These are phyloP conservation scores for Nyssa sinensis DNA, from an alignment of 148 eudicot species.

Conservation along the genomic window DNA sequence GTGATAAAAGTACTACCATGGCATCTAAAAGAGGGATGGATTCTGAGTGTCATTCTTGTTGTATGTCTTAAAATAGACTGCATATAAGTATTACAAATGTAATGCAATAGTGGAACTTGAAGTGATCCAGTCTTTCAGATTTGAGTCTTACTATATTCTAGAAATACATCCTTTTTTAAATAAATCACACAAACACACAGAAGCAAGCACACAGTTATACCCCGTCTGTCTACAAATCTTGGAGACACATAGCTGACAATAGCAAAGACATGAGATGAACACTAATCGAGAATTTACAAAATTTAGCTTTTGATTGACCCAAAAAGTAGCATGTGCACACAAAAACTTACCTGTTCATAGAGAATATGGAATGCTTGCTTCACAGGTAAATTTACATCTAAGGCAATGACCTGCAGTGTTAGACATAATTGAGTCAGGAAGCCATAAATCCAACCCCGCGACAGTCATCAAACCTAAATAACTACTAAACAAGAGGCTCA, in stretches of 20 bases:
- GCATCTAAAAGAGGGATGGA: background rate
- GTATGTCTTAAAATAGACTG: background rate
- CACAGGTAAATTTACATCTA: slow-evolving; percentile 85
- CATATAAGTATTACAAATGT: too few relatives aligned
- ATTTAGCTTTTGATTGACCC: background rate
- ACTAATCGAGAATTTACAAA: too few relatives aligned
- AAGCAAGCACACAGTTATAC: background rate
- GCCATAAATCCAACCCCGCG: background rate
- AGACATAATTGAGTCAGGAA: slow-evolving; percentile 6
- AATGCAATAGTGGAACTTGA: background rate
- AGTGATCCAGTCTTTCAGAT: background rate
- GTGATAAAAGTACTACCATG: background rate
- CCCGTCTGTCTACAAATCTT: background rate
- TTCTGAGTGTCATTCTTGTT: background rate
- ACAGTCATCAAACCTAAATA: background rate
- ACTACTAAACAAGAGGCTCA: background rate
- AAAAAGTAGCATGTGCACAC: background rate
- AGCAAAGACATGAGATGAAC: background rate
- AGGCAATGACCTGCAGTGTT: slow-evolving; percentile 65
- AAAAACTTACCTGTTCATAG: slow-evolving; percentile 72
- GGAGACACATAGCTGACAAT: background rate
- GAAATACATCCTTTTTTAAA: background rate
- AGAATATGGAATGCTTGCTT: slow-evolving; percentile 95
- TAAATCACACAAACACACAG: background rate
- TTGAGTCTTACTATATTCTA: background rate